Evolutionary conservation across 805 yeast genomes (phyloP), one percentile per base, ranked within the genome.

Genomic region (Jamesozyma lodderae): DNA sequence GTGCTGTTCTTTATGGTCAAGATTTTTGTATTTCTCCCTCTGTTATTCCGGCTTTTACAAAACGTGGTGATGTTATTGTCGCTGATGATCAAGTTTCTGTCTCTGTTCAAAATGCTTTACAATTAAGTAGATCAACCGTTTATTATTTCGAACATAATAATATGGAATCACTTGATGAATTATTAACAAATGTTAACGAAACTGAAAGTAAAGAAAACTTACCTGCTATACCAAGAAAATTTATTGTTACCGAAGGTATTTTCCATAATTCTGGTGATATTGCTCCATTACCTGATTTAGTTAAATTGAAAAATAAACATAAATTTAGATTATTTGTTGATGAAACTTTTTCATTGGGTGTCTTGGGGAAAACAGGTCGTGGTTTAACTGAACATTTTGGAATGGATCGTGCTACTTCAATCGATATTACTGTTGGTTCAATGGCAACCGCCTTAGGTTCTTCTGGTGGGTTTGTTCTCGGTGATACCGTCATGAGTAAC

Each of bases 401-500:
- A 33, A 67, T 88, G 48, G 73, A 78, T 41, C 76, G 95, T 47
- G 59, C 69, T 5, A 52, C 55, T 6, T 83, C 81, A 34, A 69
- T 92, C 43, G 92, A 90, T 49, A 78, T 92, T 45, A 84, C 95
- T 8, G 72, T 86, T 37, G 96, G 96, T 19, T 76, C 95, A 1
- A 62, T 92, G 69, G 92, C 95, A 13, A 70, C 72, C 32, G 69
- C 94, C 0, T 70, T 90, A 46, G 90, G 86, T 7, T 70, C 92
- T 1, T 77, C 90, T 35, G 98, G 98, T 46, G 97, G 95, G 1
- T 90, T 85, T 64, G 92, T 95, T 56, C 82, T 84, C 21, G 98
- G 97, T 41, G 80, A 75, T 30, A 61, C 66, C 19, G 80, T 80
- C 39, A 85, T 92, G 86, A 76, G 87, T 24, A 79, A 79, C 49